These are phyloP conservation scores for Neonectria coccinea DNA, from an alignment of 2,329 filamentous ascomycete genomes.

Conservation along the genomic window DNA sequence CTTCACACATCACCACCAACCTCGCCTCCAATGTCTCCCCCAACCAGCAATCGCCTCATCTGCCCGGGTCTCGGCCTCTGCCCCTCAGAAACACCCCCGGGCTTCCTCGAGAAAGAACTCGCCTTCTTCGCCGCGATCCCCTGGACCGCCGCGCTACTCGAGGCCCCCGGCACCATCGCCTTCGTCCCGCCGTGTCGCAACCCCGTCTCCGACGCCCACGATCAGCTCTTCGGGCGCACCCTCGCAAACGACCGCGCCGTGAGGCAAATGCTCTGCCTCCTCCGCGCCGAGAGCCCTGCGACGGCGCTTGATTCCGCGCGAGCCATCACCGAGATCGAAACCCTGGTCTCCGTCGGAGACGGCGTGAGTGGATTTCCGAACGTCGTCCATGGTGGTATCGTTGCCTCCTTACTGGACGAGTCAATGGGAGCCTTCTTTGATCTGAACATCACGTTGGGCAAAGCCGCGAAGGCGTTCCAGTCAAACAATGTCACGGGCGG, in stretches of 20 bases:
- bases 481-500: slow-evolving; percentile 50
- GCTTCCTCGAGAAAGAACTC: slow-evolving; percentile 45
- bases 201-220: slow-evolving; percentile 44
- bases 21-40: slow-evolving; percentile 32
- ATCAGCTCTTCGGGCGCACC: slow-evolving; percentile 52
- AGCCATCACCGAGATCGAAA: slow-evolving; percentile 46
- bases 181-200: slow-evolving; percentile 52
- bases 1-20: slow-evolving; percentile 28
- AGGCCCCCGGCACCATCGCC: slow-evolving; percentile 42
- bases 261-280: slow-evolving; percentile 51
- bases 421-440: slow-evolving; percentile 52
- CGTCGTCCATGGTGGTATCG: slow-evolving; percentile 53
- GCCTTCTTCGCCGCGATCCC: slow-evolving; percentile 51
- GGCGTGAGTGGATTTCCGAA: slow-evolving; percentile 50
- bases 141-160: slow-evolving; percentile 51
- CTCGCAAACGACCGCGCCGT: slow-evolving; percentile 47
- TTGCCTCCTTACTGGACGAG: slow-evolving; percentile 53
- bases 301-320: slow-evolving; percentile 40
- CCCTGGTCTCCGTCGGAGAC: slow-evolving; percentile 50
- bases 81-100: slow-evolving; percentile 43
- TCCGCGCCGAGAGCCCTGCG: slow-evolving; percentile 44
- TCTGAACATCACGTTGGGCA: slow-evolving; percentile 50
- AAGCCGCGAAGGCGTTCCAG: slow-evolving; percentile 45
- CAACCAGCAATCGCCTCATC: slow-evolving; percentile 44
- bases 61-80: slow-evolving; percentile 47